A percentile compares a stretch with the other conserved stretches of the same genome.
Evolutionary conservation across 208 protist genomes (phyloP).

Genomic region (Borovskyia barvae): DNA sequence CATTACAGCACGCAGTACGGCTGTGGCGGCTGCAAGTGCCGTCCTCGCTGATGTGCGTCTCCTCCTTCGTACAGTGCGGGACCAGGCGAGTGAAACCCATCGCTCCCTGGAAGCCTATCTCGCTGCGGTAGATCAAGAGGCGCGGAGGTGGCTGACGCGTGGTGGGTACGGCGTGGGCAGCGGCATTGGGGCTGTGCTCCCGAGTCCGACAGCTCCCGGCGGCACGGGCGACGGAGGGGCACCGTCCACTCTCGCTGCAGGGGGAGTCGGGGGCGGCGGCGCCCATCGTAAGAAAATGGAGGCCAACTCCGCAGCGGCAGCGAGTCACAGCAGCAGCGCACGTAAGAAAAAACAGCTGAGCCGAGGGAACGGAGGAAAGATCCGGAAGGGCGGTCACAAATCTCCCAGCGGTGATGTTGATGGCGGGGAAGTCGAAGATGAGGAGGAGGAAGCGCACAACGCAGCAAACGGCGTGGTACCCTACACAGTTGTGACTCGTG

Average conservation of each 20-base stretch:
- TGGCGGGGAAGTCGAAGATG: slow-evolving; percentile 9
- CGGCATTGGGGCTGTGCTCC: not conserved
- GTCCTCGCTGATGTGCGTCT: slow-evolving; percentile 18
- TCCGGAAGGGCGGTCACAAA: not conserved
- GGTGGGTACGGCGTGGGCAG: slow-evolving; percentile 18
- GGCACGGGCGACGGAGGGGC: not conserved
- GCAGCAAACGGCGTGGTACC: not conserved
- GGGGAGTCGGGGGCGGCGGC: not conserved
- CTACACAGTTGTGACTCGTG: slow-evolving; percentile 26
- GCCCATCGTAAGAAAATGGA: too few relatives aligned
- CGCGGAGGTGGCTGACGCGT: slow-evolving; percentile 30
- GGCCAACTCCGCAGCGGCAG: too few relatives aligned
- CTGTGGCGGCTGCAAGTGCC: not conserved
- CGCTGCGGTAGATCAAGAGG: slow-evolving; percentile 1
- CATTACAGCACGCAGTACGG: slow-evolving; percentile 2
- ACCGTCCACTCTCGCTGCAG: not conserved
- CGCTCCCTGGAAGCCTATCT: slow-evolving; percentile 18
- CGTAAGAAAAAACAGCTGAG: too few relatives aligned
- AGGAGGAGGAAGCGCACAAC: slow-evolving; percentile 3
- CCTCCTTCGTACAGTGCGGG: slow-evolving; percentile 13
- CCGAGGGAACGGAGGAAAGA: not conserved
- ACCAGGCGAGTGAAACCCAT: slow-evolving; percentile 15
- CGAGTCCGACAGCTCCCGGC: not conserved
- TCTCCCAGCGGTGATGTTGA: not conserved
- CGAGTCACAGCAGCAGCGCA: too few relatives aligned